Percentiles rank a stretch among this genome's conserved stretches.
phyloP scores from a whole-genome alignment of 2,329 filamentous ascomycete genomes.

The Alternaria consortialis region DNA sequence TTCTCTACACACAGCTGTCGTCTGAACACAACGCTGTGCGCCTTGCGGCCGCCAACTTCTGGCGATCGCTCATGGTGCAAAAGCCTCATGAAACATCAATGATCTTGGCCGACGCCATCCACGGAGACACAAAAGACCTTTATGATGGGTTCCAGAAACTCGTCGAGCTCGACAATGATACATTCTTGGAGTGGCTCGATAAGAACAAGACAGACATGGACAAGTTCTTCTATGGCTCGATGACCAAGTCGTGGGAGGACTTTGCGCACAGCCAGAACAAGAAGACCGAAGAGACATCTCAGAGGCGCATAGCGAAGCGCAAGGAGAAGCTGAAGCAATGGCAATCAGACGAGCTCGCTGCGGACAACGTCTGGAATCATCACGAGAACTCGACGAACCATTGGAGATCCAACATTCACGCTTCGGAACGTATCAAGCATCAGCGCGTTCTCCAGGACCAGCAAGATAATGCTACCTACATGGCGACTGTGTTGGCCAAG shows the following conservation, averaged over 20 bases:
- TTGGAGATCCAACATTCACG: slow-evolving; percentile 96
- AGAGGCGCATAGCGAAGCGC: slow-evolving; percentile 74
- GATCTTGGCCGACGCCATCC: slow-evolving; percentile 76
- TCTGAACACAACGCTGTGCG: slow-evolving; percentile 74
- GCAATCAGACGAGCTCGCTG: slow-evolving; percentile 73
- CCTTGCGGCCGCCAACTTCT: slow-evolving; percentile 80
- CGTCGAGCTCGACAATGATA: slow-evolving; percentile 86
- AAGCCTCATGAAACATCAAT: slow-evolving; percentile 83
- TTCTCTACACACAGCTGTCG: slow-evolving; percentile 88
- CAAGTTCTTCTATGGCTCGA: slow-evolving; percentile 78
- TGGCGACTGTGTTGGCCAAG: slow-evolving; percentile 77
- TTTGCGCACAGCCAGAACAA: slow-evolving; percentile 86
- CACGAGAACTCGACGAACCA: slow-evolving; percentile 87
- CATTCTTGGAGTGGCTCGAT: slow-evolving; percentile 89
- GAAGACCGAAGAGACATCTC: slow-evolving; percentile 78
- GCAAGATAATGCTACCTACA: slow-evolving; percentile 84
- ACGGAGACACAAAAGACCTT: slow-evolving; percentile 74
- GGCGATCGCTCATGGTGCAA: slow-evolving; percentile 92
- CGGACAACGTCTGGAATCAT: slow-evolving; percentile 76
- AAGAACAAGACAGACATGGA: slow-evolving; percentile 81
- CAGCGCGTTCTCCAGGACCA: slow-evolving; percentile 91
- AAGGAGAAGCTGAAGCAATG: slow-evolving; percentile 84
- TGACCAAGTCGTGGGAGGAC: slow-evolving; percentile 86
- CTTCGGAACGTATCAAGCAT: slow-evolving; percentile 89
- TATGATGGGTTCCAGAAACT: slow-evolving; percentile 82